Percentiles rank a stretch among this genome's conserved stretches.
phyloP scores from a whole-genome alignment of 768 basidiomycete genomes.

The Suillus subalutaceus region DNA sequence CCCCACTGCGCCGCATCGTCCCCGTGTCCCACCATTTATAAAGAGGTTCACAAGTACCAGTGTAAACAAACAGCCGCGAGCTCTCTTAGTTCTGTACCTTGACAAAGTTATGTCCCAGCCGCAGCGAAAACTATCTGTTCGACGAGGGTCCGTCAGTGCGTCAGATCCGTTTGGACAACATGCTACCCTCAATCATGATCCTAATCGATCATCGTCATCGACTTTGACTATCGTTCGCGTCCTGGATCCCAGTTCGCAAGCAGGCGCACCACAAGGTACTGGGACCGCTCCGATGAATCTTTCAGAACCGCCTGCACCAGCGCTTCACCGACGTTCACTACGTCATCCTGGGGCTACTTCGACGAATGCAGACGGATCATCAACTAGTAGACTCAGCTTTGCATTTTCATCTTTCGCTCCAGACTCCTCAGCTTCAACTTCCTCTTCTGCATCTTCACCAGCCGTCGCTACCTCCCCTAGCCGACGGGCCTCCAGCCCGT shows the following conservation, averaged over 20 bases:
- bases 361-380: conserved; percentile 23
- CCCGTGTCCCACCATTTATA: conserved; percentile 5
- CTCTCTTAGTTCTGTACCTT: not conserved
- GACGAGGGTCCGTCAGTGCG: conserved; percentile 72
- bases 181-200: conserved; percentile 52
- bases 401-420: conserved; percentile 66
- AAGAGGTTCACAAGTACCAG: not conserved
- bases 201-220: conserved; percentile 58
- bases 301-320: conserved; percentile 29
- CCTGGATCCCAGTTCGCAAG: conserved; percentile 32
- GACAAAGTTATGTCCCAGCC: conserved; percentile 22
- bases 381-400: conserved; percentile 51
- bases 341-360: conserved; percentile 37
- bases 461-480: conserved; percentile 34
- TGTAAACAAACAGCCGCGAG: not conserved
- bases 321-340: conserved; percentile 31
- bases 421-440: conserved; percentile 21
- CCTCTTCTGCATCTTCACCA: conserved; percentile 22
- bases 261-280: conserved; percentile 10
- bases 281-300: conserved; percentile 17
- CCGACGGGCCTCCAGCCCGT: conserved; percentile 37
- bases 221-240: conserved; percentile 79
- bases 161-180: conserved; percentile 69
- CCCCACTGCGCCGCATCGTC: not conserved
- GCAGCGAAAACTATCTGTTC: conserved; percentile 44